Percentiles rank a stretch among this genome's conserved stretches.
Conservation (phyloP, 2,329 filamentous ascomycete genomes). For the Exophiala calicioides region DNA sequence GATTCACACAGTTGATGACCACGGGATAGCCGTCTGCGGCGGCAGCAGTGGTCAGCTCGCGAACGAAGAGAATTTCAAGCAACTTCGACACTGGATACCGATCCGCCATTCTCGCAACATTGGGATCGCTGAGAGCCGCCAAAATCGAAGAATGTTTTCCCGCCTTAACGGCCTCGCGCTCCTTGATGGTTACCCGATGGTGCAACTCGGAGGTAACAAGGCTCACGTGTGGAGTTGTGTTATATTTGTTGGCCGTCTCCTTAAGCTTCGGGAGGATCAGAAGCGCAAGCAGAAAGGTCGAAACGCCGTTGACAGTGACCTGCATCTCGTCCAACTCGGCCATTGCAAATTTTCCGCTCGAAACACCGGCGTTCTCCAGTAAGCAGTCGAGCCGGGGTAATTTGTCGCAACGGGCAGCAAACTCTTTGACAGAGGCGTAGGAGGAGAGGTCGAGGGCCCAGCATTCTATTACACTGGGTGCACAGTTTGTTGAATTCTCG, state of each 20-base stretch:
- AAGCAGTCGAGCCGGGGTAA: conserved; percentile 73
- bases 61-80: neutral
- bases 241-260: conserved; percentile 28
- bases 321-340: neutral
- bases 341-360: conserved; percentile 6
- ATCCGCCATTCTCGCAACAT: conserved; percentile 23
- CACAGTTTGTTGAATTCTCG: conserved; percentile 15
- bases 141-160: conserved; percentile 3
- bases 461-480: conserved; percentile 28
- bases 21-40: neutral
- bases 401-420: too few species aligned
- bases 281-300: conserved; percentile 27
- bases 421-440: too few species aligned
- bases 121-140: neutral
- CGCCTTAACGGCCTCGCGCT: neutral
- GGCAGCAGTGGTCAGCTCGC: neutral
- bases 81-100: conserved; percentile 36
- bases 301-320: conserved; percentile 35
- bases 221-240: neutral
- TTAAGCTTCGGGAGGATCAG: conserved; percentile 27
- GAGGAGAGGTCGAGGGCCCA: too few species aligned
- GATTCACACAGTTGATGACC: neutral
- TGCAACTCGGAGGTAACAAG: conserved; percentile 30
- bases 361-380: conserved; percentile 81
- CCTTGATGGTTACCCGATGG: conserved; percentile 13